phyloP scores from a whole-genome alignment of 495 filamentous ascomycete species.

The Schizothecium vesticola region DNA sequence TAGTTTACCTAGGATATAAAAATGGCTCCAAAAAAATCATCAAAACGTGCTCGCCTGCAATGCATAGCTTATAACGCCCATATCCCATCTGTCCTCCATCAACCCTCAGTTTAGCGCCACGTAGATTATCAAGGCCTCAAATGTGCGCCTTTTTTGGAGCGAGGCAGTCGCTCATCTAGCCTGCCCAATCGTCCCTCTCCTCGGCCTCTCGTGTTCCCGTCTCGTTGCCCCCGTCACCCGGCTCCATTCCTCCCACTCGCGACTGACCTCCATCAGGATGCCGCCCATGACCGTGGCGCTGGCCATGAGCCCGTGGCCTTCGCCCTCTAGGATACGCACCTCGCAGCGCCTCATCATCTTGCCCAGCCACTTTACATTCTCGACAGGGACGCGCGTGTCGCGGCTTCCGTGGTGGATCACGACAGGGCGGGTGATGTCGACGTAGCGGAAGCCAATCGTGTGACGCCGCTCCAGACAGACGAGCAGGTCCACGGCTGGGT shows the following conservation, averaged over 20 bases:
- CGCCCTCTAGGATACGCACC: constrained; percentile 82
- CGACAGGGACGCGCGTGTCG: constrained; percentile 87
- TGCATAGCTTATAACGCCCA: not conserved
- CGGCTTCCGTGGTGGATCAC: constrained; percentile 91
- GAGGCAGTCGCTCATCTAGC: constrained; percentile 20
- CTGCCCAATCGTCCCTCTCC: constrained; percentile 23
- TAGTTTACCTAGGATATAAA: constrained; percentile 5
- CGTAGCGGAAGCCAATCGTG: constrained; percentile 93
- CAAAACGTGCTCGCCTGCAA: not conserved
- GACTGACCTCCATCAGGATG: constrained; percentile 86
- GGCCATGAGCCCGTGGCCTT: constrained; percentile 96
- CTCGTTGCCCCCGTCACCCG: constrained; percentile 29
- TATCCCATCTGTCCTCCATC: not conserved
- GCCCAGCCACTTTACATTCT: constrained; percentile 91
- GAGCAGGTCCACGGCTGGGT: constrained; percentile 88
- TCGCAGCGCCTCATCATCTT: constrained; percentile 91
- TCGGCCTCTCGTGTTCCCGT: constrained; percentile 21
- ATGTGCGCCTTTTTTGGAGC: not conserved
- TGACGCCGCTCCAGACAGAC: constrained; percentile 89
- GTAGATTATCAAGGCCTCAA: not conserved
- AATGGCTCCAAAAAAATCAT: not conserved
- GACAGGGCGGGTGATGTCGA: constrained; percentile 84
- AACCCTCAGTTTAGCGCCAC: not conserved
- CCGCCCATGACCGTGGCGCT: constrained; percentile 87
- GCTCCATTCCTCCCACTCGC: constrained; percentile 94